Conservation (phyloP, 1,284 basidiomycete species). For the Trichosporon sp. region DNA sequence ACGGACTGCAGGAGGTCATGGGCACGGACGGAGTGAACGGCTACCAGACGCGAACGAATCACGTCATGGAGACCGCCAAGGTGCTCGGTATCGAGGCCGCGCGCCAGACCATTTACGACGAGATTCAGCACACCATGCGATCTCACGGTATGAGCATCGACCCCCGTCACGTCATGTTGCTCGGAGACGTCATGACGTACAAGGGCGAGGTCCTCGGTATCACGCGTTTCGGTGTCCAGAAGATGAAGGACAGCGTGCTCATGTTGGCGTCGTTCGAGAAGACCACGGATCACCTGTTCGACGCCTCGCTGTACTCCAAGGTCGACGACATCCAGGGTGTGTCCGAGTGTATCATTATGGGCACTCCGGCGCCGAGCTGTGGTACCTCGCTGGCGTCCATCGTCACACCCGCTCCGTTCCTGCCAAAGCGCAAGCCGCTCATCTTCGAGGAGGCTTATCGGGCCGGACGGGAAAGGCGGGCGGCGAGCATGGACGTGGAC, state of each 20-base stretch:
- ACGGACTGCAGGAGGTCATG: conserved; percentile 97
- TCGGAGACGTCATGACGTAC: conserved; percentile 98
- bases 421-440: conserved; percentile 55
- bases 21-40: conserved; percentile 92
- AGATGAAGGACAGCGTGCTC: conserved; percentile 99
- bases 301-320: conserved; percentile 94
- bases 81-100: conserved; percentile 98
- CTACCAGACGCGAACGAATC: conserved; percentile 87
- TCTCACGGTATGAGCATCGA: conserved; percentile 98
- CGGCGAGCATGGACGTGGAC: conserved; percentile 15
- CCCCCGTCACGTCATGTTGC: conserved; percentile 95
- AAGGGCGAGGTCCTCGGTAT: conserved; percentile 99
- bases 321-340: conserved; percentile 93
- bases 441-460: conserved; percentile 56
- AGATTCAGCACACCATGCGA: conserved; percentile 96
- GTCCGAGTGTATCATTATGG: conserved; percentile 99
- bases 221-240: conserved; percentile 98
- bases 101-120: conserved; percentile 87
- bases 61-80: conserved; percentile 91
- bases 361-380: conserved; percentile 90
- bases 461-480: conserved; percentile 23
- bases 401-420: conserved; percentile 54
- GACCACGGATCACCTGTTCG: conserved; percentile 98
- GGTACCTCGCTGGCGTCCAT: conserved; percentile 80
- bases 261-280: conserved; percentile 99